phyloP scores from a whole-genome alignment of 2,329 filamentous ascomycete genomes.

The Venturia pyrina region DNA sequence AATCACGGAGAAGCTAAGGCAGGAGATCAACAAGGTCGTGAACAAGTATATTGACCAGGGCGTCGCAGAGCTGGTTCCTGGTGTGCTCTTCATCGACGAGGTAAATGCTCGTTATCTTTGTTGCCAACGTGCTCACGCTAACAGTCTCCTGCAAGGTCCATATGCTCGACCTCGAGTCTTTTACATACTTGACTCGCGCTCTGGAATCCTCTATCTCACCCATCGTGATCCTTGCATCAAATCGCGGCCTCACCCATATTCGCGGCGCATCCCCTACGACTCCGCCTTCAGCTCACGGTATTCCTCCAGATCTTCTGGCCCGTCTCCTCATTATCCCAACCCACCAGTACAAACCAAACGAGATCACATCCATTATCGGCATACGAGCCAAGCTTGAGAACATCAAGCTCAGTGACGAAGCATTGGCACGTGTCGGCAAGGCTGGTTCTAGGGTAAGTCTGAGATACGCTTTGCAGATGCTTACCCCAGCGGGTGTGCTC shows the following conservation, averaged over 20 bases:
- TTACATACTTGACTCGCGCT: constrained; percentile 98
- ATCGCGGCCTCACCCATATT: constrained; percentile 88
- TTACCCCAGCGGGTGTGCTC: constrained; percentile 84
- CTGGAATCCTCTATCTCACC: constrained; percentile 90
- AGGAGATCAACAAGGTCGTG: constrained; percentile 98
- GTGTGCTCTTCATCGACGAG: constrained; percentile 97
- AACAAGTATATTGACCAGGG: constrained; percentile 99
- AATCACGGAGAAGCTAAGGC: constrained; percentile 92
- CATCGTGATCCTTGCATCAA: constrained; percentile 94
- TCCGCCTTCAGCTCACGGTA: constrained; percentile 67
- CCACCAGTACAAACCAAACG: constrained; percentile 73
- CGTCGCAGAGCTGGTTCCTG: constrained; percentile 93
- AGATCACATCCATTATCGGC: constrained; percentile 87
- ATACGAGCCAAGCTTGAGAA: constrained; percentile 75
- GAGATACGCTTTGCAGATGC: constrained; percentile 83
- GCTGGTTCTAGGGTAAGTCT: constrained; percentile 84
- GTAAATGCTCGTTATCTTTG: constrained; percentile 37
- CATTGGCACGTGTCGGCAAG: constrained; percentile 76
- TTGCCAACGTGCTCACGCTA: constrained; percentile 18
- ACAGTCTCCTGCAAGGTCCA: constrained; percentile 56
- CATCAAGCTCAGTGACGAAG: constrained; percentile 67
- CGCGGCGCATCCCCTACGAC: constrained; percentile 57
- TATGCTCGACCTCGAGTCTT: constrained; percentile 99
- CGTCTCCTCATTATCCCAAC: constrained; percentile 95
- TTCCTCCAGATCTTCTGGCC: constrained; percentile 86